Evolutionary conservation across 805 yeast genomes (phyloP).

Genomic region (Teunomyces aglyptinius): DNA sequence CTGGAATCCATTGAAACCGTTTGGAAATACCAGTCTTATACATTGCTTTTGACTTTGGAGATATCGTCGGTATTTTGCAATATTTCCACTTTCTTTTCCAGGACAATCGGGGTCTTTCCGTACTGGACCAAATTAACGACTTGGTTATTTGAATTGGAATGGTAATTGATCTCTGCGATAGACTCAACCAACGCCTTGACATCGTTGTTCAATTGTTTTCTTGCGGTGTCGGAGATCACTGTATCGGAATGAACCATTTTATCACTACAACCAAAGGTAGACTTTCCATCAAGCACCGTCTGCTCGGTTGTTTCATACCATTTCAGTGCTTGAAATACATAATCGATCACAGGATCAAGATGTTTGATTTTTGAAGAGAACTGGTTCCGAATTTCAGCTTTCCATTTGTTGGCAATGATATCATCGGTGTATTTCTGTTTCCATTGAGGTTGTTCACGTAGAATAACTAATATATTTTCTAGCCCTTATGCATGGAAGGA

Average conservation of each 20-base stretch:
- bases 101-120: conserved; percentile 10
- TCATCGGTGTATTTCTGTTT: conserved; percentile 19
- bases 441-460: conserved; percentile 30
- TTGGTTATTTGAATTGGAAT: conserved; percentile 11
- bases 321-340: conserved; percentile 13
- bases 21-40: no score
- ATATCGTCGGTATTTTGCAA: background rate
- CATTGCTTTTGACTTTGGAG: no score
- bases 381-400: conserved; percentile 14
- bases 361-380: conserved; percentile 1
- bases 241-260: conserved; percentile 7
- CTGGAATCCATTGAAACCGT: background rate
- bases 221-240: conserved; percentile 2
- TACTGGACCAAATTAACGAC: conserved; percentile 18
- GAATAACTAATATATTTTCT: no score
- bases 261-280: conserved; percentile 8
- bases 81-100: background rate
- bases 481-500: no score
- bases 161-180: conserved; percentile 9
- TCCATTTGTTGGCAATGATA: conserved; percentile 25
- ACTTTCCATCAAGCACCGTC: conserved; percentile 3
- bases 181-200: conserved; percentile 3
- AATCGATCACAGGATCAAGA: conserved; percentile 12
- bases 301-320: conserved; percentile 13
- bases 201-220: background rate